Evolutionary conservation across 2,329 filamentous ascomycete species (phyloP), one percentile per base, ranked within the genome.

Genomic region (Xylaria sp.): DNA sequence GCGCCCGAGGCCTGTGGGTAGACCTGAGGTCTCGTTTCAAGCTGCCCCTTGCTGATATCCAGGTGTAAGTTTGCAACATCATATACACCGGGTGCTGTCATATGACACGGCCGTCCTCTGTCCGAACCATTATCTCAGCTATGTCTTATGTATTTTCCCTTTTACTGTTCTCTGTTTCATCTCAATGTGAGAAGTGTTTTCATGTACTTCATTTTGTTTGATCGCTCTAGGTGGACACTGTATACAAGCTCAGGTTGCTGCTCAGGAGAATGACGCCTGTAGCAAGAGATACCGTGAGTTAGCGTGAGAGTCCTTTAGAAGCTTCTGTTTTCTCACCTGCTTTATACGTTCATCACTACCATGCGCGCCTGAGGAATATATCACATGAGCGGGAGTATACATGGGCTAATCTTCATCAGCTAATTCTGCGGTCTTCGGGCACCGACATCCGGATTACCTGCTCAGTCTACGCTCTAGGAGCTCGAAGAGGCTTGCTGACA

Each of bases 11-110:
- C 58, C 65, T 18, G 61, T 62, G 58, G 60, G 58, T 46, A 54
- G 67, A 63, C 48, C 63, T 66, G 59, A 55, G 15, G 41, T 20
- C 41, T 20, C 13, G 25, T 60, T 61, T 67, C 68, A 54, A 70
- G 60, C 57, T 39, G 23, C 67, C 56, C 56, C 56, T 55, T 65
- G 57, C 62, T 59, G 52, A 63, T 60, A 68, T 51, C 44, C 59
- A 55, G 48, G 63, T 69, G 69, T 71, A 71, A 71, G 69, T 71
- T 55, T 46, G 46, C 54, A 52, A 60, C 37, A 18, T 71, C 63
- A 39, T 44, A 63, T 63, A 50, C 48, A 39, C 25, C 46, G n/a
- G 15, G 12, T 51, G 31, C 48, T 34, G 54, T 18, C 18, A n/a
- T 37, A 34, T 23, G 28, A 9, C 58, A 55, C 15, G 15, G 20